Conservation (phyloP, 1,284 basidiomycete species). For the Phlebopus sp. region DNA sequence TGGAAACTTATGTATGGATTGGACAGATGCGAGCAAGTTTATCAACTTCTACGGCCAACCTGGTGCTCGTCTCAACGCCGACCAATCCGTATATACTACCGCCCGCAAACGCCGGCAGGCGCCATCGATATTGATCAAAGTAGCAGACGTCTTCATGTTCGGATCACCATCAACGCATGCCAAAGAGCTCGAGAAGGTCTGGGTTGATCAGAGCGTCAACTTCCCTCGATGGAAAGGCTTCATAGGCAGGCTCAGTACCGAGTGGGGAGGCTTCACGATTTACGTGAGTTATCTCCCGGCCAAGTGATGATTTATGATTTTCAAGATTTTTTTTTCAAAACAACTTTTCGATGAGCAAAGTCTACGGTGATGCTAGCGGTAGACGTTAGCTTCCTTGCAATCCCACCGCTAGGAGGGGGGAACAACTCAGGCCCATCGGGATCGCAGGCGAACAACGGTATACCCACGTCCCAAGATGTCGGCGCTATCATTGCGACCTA, state of each 20-base stretch:
- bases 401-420: neutral
- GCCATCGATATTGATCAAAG: conserved; percentile 12
- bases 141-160: conserved; percentile 9
- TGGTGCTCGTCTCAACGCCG: conserved; percentile 32
- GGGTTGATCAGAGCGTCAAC: conserved; percentile 10
- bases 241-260: conserved; percentile 3
- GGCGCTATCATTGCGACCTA: conserved; percentile 1
- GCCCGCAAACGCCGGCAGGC: conserved; percentile 8
- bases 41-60: conserved; percentile 36
- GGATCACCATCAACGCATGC: conserved; percentile 6
- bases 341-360: neutral
- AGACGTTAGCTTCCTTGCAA: conserved; percentile 8
- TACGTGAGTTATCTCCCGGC: conserved; percentile 4
- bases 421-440: neutral
- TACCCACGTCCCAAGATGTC: neutral
- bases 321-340: neutral
- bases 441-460: neutral
- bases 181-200: conserved; percentile 6
- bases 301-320: neutral
- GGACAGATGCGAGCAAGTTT: conserved; percentile 16
- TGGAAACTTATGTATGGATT: neutral
- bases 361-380: conserved; percentile 10
- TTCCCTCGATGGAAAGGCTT: conserved; percentile 8
- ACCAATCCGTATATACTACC: conserved; percentile 33
- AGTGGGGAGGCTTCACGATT: conserved; percentile 8